Conservation (phyloP, 257 asterid species). For the Primulina huaijiensis region DNA sequence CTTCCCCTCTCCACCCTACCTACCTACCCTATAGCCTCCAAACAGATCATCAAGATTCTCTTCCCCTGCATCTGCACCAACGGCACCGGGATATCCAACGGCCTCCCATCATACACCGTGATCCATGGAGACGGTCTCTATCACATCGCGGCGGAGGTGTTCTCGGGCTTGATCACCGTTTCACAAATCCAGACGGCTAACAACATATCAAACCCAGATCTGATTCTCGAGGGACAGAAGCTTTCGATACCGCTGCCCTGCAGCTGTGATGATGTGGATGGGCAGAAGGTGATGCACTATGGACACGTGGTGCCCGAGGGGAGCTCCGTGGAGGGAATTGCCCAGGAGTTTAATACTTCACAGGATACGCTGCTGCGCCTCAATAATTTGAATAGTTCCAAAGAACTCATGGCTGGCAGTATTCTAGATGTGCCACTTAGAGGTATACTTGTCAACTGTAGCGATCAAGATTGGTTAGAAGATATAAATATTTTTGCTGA, state of each 20-base stretch:
- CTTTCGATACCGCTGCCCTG: slow-evolving; percentile 83
- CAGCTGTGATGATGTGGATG: slow-evolving; percentile 72
- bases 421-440: slow-evolving; percentile 79
- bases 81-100: slow-evolving; percentile 58
- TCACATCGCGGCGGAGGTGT: slow-evolving; percentile 65
- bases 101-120: slow-evolving; percentile 58
- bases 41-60: slow-evolving; percentile 45
- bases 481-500: too few relatives aligned
- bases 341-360: slow-evolving; percentile 46
- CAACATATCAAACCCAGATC: slow-evolving; percentile 29
- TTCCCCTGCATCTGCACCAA: slow-evolving; percentile 64
- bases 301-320: slow-evolving; percentile 56
- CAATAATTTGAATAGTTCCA: slow-evolving; percentile 49
- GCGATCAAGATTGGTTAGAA: too few relatives aligned
- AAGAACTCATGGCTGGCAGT: slow-evolving; percentile 42
- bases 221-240: slow-evolving; percentile 43
- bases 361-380: slow-evolving; percentile 44
- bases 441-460: slow-evolving; percentile 33
- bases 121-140: slow-evolving; percentile 44
- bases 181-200: slow-evolving; percentile 58
- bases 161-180: slow-evolving; percentile 40
- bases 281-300: slow-evolving; percentile 67
- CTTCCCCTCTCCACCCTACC: slow-evolving; percentile 39
- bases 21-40: slow-evolving; percentile 29
- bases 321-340: slow-evolving; percentile 54